A percentile compares a stretch with the other conserved stretches of the same genome.
These are phyloP conservation scores for Gossypium davidsonii DNA, from an alignment of 441 rosid genomes.

Conservation along the genomic window DNA sequence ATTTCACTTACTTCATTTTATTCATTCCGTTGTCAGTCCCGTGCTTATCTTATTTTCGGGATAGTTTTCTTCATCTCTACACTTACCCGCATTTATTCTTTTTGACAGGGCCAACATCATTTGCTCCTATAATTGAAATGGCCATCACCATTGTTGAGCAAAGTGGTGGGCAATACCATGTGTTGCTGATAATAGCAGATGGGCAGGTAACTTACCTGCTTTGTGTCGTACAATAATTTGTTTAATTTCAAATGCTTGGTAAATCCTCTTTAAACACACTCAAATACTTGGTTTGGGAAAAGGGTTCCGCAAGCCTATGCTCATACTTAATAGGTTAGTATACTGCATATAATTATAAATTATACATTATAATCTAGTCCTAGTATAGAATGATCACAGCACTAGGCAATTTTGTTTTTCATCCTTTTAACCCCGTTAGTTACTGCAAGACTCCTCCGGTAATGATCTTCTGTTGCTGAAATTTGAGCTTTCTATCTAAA, in stretches of 20 bases:
- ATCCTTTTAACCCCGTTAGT: background rate
- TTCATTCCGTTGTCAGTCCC: background rate
- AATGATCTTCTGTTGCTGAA: background rate
- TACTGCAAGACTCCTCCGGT: background rate
- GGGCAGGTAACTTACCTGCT: constrained; percentile 35
- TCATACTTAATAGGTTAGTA: background rate
- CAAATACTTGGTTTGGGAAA: background rate
- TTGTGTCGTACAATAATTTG: background rate
- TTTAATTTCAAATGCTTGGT: background rate
- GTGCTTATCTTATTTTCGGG: background rate
- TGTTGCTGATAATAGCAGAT: constrained; percentile 50
- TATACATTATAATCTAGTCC: background rate
- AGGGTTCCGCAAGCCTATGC: background rate
- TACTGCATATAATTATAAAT: background rate
- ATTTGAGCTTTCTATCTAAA: background rate
- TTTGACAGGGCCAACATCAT: constrained; percentile 47
- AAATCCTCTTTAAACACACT: background rate
- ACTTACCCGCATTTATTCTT: background rate
- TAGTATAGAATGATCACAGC: background rate
- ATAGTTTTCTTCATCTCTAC: background rate
- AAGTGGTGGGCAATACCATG: constrained; percentile 58
- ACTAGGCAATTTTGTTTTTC: background rate
- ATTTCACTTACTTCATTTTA: background rate
- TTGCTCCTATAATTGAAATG: constrained; percentile 55
- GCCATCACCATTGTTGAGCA: constrained; percentile 52